Evolutionary conservation across 2,329 filamentous ascomycete species (phyloP).

Genomic region (Alternaria brassicae): DNA sequence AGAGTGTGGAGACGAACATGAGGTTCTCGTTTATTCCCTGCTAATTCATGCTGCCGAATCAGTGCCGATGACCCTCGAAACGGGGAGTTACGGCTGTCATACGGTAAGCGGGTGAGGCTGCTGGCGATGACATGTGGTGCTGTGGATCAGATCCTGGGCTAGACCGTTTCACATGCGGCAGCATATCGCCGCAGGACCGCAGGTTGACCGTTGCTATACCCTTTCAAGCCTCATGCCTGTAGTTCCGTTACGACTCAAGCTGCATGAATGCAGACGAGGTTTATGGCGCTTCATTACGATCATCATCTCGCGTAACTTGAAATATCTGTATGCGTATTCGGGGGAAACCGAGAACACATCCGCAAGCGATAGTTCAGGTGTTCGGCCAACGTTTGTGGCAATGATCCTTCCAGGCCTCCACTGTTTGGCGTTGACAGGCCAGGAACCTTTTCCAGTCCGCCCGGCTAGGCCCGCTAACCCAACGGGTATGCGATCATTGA

Average conservation of each 20-base stretch:
- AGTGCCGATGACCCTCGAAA: neutral
- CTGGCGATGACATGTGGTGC: neutral
- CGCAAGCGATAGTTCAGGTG: neutral
- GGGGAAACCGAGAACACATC: neutral
- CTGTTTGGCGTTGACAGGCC: slow-evolving; percentile 6
- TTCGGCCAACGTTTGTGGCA: neutral
- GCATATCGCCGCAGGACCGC: neutral
- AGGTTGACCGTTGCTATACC: neutral
- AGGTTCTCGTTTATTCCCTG: neutral
- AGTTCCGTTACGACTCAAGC: neutral
- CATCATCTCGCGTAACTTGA: slow-evolving; percentile 2
- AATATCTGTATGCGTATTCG: neutral
- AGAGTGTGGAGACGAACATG: slow-evolving; percentile 8
- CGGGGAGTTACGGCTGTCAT: neutral
- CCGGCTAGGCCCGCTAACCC: neutral
- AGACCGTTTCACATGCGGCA: slow-evolving; percentile 4
- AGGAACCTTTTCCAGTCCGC: slow-evolving; percentile 2
- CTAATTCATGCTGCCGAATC: neutral
- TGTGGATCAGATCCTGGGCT: slow-evolving; percentile 2
- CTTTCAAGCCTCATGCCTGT: neutral
- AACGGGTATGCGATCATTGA: slow-evolving; percentile 4
- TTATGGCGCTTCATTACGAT: slow-evolving; percentile 3
- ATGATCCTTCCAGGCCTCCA: slow-evolving; percentile 1
- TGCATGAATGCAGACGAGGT: neutral
- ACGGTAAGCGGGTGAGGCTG: slow-evolving; percentile 1